Base-by-base conservation (phyloP, 495 filamentous ascomycete genomes). In the Entonaema liquescens region DNA sequence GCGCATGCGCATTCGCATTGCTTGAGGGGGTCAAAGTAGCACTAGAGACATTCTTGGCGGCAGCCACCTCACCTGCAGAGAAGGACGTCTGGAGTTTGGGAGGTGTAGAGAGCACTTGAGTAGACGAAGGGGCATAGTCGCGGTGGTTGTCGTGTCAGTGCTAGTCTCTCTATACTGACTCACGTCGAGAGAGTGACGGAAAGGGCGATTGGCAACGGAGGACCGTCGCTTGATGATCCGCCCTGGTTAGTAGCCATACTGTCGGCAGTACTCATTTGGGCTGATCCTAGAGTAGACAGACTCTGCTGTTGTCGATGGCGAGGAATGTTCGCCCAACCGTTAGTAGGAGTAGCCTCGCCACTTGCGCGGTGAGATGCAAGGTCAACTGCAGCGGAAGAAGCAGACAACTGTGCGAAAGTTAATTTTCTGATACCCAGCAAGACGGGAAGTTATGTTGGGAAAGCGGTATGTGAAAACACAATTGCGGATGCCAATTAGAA, bases 31-130 rank as follows among this genome's bases (percentile, higher is more conserved):
- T 53, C 55, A 79, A 62, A 25, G 59, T 67, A 21, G 77, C 65
- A 55, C 78, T 77, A 19, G 80, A 77, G 13, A 79, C 58, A 64
- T 62, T 74, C 83, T 94, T 95, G 70, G 93, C 82, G 1, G 94
- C 97, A n/a, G 95, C 92, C 4, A 98, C 82, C 73, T 98, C 95
- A 76, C 90, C 92, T 21, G 93, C 90, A 2, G 95, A 98, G 79
- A 92, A 98, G 2, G 95, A 97, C 3, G 91, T 89, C 79, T 94
- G 91, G 36, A 96, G 79, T 82, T 88, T 94, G 67, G 84, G 90
- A 65, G 80, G 89, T 76, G 83, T 86, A 63, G 80, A 83, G 77
- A 84, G 78, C 38, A 74, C 74, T 49, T 85, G 80, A 61, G 50
- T 79, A 1, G 78, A 67, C 3, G 80, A 68, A 4, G 84, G 74